These are phyloP conservation scores for Echinosophora koreensis DNA, from an alignment of 306 rosid species.

Conservation along the genomic window DNA sequence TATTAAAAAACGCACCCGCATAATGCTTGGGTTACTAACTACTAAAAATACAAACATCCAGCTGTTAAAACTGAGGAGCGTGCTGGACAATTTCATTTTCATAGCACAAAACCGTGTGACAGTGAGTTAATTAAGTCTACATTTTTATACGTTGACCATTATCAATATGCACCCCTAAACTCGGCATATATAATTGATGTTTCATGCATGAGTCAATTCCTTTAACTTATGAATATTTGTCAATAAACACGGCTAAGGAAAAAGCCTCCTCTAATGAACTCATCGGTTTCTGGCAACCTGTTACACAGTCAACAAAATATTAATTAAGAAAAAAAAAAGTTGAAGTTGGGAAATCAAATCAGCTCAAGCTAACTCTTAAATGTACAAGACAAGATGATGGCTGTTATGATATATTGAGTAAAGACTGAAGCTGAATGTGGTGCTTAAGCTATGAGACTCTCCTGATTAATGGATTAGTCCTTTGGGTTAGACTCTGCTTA, in stretches of 20 bases:
- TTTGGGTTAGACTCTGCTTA: too few relatives aligned
- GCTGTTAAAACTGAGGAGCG: too few relatives aligned
- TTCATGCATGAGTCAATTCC: not conserved
- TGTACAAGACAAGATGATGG: not conserved
- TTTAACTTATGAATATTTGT: not conserved
- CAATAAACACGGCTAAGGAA: not conserved
- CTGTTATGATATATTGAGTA: too few relatives aligned
- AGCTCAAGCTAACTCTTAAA: not conserved
- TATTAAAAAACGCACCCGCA: too few relatives aligned
- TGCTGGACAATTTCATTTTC: not conserved
- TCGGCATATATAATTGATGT: not conserved
- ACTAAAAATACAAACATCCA: too few relatives aligned
- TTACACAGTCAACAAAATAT: not conserved
- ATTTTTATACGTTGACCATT: not conserved
- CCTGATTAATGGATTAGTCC: too few relatives aligned
- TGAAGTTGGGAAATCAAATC: not conserved
- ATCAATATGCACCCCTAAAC: not conserved
- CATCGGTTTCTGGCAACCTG: too few relatives aligned
- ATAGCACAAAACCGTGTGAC: not conserved
- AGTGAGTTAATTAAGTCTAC: not conserved
- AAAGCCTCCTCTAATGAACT: too few relatives aligned
- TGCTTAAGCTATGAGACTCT: too few relatives aligned
- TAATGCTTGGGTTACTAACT: too few relatives aligned
- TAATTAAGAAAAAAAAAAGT: not conserved
- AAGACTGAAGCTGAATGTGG: too few relatives aligned